Evolutionary conservation across 352 stramenopile genomes (phyloP), one percentile per base, ranked within the genome.

Genomic region (Phytophthora pinifolia): DNA sequence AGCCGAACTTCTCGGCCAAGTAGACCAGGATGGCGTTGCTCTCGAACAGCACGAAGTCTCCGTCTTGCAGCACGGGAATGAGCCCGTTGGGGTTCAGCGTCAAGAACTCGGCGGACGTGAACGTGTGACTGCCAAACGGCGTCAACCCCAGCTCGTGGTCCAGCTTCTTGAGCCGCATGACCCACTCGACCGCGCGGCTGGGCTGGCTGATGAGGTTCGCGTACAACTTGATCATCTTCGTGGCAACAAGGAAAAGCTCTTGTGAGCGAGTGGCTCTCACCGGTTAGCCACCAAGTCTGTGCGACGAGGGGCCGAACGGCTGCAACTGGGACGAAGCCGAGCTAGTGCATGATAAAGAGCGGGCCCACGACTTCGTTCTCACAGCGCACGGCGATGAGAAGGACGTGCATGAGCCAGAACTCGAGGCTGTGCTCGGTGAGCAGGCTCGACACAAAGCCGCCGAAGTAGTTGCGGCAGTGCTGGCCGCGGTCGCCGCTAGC

Each of bases 391-490:
- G 76, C 79, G 42, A 89, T 87, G 29, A 87, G 50, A 41, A 87
- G 60, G 34, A 89, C 65, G 44, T 87, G 70, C 74, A 87, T 83
- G 43, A 87, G 67, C 79, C 79, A 89, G 44, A 87, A 87, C 50
- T 81, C 57, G 29, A 82, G 48, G 42, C 64, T 82, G 2, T 59
- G 62, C 60, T 71, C 70, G 8, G 65, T 74, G 12, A 70, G 38
- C 17, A 63, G 50, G n/a, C 48, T 67, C 4, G 34, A 76, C 32
- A 89, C 74, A 33, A 84, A 85, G 15, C 79, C 79, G 29, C 79
- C 79, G 46, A 89, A 87, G 34, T 67, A 80, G 41, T 89, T 83
- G 41, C 63, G 65, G 43, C 78, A 88, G 48, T 83, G 66, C 30
- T 79, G 59, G 13, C 64, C 46, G 6, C 59, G 33, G 2, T 70